Conservation (phyloP, 805 yeast genomes). For the Metschnikowia santaceciliae region DNA sequence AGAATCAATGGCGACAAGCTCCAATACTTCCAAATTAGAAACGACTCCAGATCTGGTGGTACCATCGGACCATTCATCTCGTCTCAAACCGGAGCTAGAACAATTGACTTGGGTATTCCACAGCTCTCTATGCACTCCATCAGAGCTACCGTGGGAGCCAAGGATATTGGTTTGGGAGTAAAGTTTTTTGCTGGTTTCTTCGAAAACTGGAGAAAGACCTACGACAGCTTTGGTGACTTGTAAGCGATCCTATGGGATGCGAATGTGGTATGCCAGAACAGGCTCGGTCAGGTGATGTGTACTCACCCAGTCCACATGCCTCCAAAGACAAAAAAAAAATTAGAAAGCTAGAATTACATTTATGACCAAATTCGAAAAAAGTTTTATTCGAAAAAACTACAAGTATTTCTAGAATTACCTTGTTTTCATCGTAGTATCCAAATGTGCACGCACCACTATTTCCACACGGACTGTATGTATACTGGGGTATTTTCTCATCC, state of each 20-base stretch:
- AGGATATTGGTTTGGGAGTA: constrained; percentile 71
- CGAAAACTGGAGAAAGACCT: constrained; percentile 59
- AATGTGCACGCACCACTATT: constrained; percentile 1
- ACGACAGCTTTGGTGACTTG: constrained; percentile 49
- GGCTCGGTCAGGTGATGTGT: neutral
- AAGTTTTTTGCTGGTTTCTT: constrained; percentile 70
- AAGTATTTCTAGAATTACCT: no score
- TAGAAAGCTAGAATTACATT: neutral
- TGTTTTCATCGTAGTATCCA: neutral
- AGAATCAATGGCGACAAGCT: constrained; percentile 56
- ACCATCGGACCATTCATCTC: constrained; percentile 78
- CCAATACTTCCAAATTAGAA: constrained; percentile 84
- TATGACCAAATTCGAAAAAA: neutral
- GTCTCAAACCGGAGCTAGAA: constrained; percentile 64
- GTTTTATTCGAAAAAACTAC: no score
- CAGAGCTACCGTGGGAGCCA: constrained; percentile 74
- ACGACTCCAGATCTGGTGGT: constrained; percentile 82
- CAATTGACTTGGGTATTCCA: constrained; percentile 78
- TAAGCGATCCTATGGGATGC: constrained; percentile 14
- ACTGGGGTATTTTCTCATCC: constrained; percentile 2
- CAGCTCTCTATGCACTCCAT: constrained; percentile 86
- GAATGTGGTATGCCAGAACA: neutral
- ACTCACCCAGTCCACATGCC: neutral
- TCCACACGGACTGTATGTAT: constrained; percentile 1
- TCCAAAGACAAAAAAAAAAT: neutral